phyloP scores from a whole-genome alignment of 129 eudicot species.

The Lactuca saligna region DNA sequence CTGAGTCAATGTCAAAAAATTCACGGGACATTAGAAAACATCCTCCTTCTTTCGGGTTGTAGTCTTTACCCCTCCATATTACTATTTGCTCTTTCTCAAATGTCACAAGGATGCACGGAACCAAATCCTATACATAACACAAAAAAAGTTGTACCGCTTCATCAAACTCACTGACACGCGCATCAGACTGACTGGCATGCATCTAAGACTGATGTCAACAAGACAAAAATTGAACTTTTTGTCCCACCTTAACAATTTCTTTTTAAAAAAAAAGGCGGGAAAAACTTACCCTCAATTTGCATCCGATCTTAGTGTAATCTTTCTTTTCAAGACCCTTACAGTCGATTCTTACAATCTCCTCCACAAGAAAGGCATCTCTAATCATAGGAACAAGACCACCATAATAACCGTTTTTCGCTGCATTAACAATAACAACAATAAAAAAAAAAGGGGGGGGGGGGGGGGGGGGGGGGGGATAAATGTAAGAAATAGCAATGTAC shows the following conservation, averaged over 20 bases:
- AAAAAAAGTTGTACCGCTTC: background rate
- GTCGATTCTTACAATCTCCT: conserved; percentile 81
- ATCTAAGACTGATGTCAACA: background rate
- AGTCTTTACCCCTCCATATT: conserved; percentile 71
- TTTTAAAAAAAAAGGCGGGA: too few species aligned
- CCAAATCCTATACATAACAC: conserved; percentile 58
- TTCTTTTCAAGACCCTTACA: conserved; percentile 76
- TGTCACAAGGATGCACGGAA: conserved; percentile 82
- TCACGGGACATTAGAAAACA: conserved; percentile 56
- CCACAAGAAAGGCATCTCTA: conserved; percentile 83
- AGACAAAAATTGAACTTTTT: too few species aligned
- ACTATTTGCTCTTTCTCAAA: conserved; percentile 94
- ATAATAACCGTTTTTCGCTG: conserved; percentile 91
- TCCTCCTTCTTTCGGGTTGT: conserved; percentile 58
- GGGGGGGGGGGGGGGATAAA: too few species aligned
- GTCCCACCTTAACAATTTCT: background rate
- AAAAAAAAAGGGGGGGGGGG: background rate
- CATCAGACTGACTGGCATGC: too few species aligned
- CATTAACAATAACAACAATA: conserved; percentile 13
- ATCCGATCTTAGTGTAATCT: conserved; percentile 81
- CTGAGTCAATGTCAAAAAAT: conserved; percentile 28
- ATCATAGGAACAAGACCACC: conserved; percentile 95
- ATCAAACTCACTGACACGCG: too few species aligned
- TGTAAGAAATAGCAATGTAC: background rate
- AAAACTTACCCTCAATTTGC: conserved; percentile 68